Base-by-base conservation (phyloP, 805 yeast genomes). In the Suhomyces prunicola region DNA sequence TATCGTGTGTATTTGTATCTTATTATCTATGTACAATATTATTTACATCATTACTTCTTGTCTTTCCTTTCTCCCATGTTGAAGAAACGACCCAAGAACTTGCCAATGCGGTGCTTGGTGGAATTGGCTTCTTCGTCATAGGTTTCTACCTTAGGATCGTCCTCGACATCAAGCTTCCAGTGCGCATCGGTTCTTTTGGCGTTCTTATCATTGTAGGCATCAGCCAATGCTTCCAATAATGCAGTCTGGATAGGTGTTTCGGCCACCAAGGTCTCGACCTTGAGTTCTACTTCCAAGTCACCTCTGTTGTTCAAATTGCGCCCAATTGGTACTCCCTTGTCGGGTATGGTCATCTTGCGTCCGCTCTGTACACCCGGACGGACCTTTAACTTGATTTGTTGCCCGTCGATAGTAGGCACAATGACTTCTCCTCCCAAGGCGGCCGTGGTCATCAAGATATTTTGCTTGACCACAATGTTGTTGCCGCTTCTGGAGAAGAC, bases 391-490 rank as follows among this genome's bases (percentile, higher is more conserved):
- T 90, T 87, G 49, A 96, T 74, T 35, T 79, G 79, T 41, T 81
- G 81, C 4, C 96, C 97, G 57, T 85, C 90, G 26, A 94, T 81
- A 0, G 99, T 93, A 33, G 98, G 98, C n/a, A 94, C 82, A 47
- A 87, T 83, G 22, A 94, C 80, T 45, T 83, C 84, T 39, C 99
- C 99, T 55, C 99, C 99, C 45, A 94, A 76, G 0, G 97, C 91
- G 1, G 99, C 99, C 0, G 99, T 94, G 1, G 99, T 94, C 84
- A 90, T 88, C 47, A 94, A 88, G 50, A 94, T 84, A 44, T 84
- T 83, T 46, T 85, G 83, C 26, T 78, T 76, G 63, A 83, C 81
- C 53, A 87, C 68, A 54, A 94, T 78, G 62, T 89, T 86, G 58
- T 82, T 80, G 35, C 87, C 86, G 33, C 76, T 76, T 48, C 97